phyloP scores from a whole-genome alignment of 2,329 filamentous ascomycete genomes.

The Macrophomina pseudophaseolina region DNA sequence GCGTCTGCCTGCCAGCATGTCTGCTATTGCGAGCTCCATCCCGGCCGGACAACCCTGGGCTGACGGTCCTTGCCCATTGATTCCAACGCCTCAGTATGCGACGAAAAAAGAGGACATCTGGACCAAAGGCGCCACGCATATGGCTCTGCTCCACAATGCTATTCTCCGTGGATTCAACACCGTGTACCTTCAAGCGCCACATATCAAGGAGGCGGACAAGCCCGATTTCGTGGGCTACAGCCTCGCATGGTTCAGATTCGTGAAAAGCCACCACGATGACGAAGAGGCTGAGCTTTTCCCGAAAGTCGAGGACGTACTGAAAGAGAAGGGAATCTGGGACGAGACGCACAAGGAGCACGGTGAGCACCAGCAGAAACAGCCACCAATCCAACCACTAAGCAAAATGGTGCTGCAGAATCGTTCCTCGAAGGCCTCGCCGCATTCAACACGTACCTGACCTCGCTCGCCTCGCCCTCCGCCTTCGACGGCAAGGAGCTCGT shows the following conservation, averaged over 20 bases:
- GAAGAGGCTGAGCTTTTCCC: conserved; percentile 45
- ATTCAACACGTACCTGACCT: conserved; percentile 36
- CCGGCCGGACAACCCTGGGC: conserved; percentile 36
- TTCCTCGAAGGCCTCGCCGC: conserved; percentile 36
- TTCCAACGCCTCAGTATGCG: conserved; percentile 38
- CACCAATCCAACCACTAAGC: neutral
- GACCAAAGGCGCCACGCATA: conserved; percentile 42
- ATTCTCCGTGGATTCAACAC: conserved; percentile 49
- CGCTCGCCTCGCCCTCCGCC: conserved; percentile 31
- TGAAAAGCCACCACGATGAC: conserved; percentile 45
- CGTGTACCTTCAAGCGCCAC: conserved; percentile 46
- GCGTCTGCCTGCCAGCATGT: conserved; percentile 17
- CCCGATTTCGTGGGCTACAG: conserved; percentile 44
- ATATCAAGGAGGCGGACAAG: conserved; percentile 39
- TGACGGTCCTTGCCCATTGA: conserved; percentile 37
- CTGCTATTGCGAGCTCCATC: neutral
- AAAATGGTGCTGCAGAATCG: conserved; percentile 32
- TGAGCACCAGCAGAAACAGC: conserved; percentile 24
- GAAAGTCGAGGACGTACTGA: conserved; percentile 38
- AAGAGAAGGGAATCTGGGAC: conserved; percentile 37
- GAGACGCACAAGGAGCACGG: conserved; percentile 43
- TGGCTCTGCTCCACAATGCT: conserved; percentile 48
- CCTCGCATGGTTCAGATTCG: conserved; percentile 41
- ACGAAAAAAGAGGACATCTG: conserved; percentile 42
- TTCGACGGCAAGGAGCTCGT: conserved; percentile 36